Base-by-base conservation (phyloP, 306 rosid species). In the Urtica urens region DNA sequence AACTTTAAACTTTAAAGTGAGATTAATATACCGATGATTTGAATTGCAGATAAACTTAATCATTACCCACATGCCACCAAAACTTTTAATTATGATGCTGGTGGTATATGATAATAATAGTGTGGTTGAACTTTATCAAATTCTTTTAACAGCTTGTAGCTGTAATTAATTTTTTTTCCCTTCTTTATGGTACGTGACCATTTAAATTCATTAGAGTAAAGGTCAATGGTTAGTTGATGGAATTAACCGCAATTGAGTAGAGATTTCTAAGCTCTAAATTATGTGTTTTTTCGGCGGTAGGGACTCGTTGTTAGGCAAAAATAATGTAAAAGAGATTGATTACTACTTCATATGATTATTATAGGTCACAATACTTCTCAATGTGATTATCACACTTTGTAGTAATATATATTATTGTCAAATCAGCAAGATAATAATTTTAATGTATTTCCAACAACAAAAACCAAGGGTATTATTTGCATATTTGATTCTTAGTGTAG, bases 51-150 rank as follows among this genome's bases (percentile, higher is more conserved):
- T 75, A 59, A 64, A 62, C 54, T 52, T 64, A 78, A 70, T 85
- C 84, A 81, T 85, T 78, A 78, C 67, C 80, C 80, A 53, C 74
- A 81, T 71, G 80, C 46, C 74, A 81, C 82, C 95, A 81, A 76
- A 81, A 73, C 85, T 78, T 60, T 49, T 81, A 73, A 78, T 68
- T 69, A 78, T 71, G 70, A 66, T 38, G 63, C 20, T 50, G 68
- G 49, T 59, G 64, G 54, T 44, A 50, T 42, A 55, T 60, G 54
- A 49, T 49, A 51, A 58, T 49, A 53, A 41, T 49, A 57, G 17
- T 44, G 54, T 38, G 20, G 51, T 21, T 57, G 42, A 42, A 38
- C n/a, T 28, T 38, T 33, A 15, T 3, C 10, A 15, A 6, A 55
- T 39, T 45, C 25, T 42, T 0, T 20, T 10, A 26, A 15, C 49